Base-by-base conservation (phyloP, 2,329 filamentous ascomycete genomes). In the Penicillium sp. region DNA sequence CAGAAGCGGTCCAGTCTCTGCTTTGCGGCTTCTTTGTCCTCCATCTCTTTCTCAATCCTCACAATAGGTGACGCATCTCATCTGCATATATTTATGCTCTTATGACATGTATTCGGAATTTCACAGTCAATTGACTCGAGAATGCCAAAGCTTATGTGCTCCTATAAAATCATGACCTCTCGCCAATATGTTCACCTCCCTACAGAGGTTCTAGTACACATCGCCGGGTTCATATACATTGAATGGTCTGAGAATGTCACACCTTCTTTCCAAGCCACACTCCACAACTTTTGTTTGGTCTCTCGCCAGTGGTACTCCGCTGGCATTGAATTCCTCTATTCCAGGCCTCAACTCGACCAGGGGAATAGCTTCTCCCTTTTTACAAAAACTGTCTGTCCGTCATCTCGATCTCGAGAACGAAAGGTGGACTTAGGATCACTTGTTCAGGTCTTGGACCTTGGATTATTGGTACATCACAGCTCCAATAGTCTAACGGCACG, bases 291-390 rank as follows among this genome's bases (percentile, higher is more conserved):
- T 65, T 82, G 80, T 61, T 70, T 81, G 7, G 71, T 82, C 6
- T 81, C 75, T 3, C 77, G 74, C 29, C 78, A 83, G 58, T 86
- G 83, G 83, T 84, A 86, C 63, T 72, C 75, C 4, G 76, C 78
- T 11, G 76, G 78, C 0, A 72, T 84, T 8, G 67, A 73, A 0
- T 69, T 73, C 11, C 77, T 87, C 11, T 87, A 86, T 63, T 70
- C 73, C 23, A 66, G 67, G 2, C 84, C 84, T 2, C 68, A 74
- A 42, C 70, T 87, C 6, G 67, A 70, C n/a, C 53, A 55, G 5
- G 81, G 81, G 13, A 70, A 69, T 26, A 79, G 80, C 54, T 86
- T 83, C 62, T 71, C 76, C 19, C 70, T 74, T 2, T 87, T 87
- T 63, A 75, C 79, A 3, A 70, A 72, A 26, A 80, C 82, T 0